Conservation (phyloP, 345 rosid species). For the Brassica nigra region DNA sequence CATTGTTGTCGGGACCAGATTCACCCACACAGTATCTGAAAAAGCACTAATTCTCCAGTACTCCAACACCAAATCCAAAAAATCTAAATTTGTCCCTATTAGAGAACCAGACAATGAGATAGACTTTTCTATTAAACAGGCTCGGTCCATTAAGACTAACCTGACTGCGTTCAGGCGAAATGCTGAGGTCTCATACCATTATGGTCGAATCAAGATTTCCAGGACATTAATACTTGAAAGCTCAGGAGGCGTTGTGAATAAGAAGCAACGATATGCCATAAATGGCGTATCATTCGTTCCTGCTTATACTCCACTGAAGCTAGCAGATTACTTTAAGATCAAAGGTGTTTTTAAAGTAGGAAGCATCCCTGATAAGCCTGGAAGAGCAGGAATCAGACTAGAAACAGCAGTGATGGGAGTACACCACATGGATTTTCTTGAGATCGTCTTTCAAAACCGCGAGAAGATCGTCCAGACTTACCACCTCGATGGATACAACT, state of each 20-base stretch:
- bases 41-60: constrained; percentile 56
- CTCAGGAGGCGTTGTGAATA: constrained; percentile 54
- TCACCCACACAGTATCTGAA: constrained; percentile 45
- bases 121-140: constrained; percentile 67
- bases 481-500: constrained; percentile 77
- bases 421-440: constrained; percentile 58
- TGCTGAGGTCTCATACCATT: constrained; percentile 92
- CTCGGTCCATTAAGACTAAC: constrained; percentile 75
- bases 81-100: constrained; percentile 43
- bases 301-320: neutral
- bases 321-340: neutral
- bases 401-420: constrained; percentile 83
- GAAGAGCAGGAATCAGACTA: constrained; percentile 41
- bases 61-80: constrained; percentile 49
- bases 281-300: neutral
- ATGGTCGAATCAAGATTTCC: constrained; percentile 62
- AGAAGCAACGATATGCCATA: neutral
- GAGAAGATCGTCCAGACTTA: constrained; percentile 74
- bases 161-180: constrained; percentile 78
- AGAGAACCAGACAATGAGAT: constrained; percentile 48
- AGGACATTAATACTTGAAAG: constrained; percentile 64
- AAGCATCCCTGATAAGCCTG: constrained; percentile 58
- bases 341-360: constrained; percentile 32
- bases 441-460: constrained; percentile 70
- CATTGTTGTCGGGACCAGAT: constrained; percentile 61